These are phyloP conservation scores for Iris pallida DNA, from an alignment of 116 monocot genomes.

Conservation along the genomic window DNA sequence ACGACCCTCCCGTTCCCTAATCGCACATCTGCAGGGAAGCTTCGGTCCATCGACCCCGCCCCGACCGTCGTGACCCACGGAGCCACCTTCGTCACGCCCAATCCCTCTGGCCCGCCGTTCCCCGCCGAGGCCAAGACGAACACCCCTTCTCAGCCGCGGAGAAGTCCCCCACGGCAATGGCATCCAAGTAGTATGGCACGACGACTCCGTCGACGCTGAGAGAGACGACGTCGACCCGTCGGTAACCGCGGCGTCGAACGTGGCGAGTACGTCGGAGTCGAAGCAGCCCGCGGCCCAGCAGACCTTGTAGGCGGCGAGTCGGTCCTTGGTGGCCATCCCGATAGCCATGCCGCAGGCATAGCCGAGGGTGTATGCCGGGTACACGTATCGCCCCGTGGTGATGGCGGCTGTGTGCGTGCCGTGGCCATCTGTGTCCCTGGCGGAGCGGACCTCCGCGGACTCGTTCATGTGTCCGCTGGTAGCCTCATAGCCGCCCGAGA, in stretches of 20 bases:
- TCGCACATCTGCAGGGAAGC: slow-evolving; percentile 68
- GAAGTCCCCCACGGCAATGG: slow-evolving; percentile 69
- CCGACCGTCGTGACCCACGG: slow-evolving; percentile 93
- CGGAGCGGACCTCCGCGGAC: slow-evolving; percentile 43
- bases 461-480: slow-evolving; percentile 68
- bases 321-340: slow-evolving; percentile 94
- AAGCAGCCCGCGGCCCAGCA: slow-evolving; percentile 91
- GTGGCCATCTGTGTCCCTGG: slow-evolving; percentile 76
- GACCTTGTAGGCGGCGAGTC: slow-evolving; percentile 83
- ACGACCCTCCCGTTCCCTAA: slow-evolving; percentile 51
- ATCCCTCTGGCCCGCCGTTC: slow-evolving; percentile 60
- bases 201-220: slow-evolving; percentile 70
- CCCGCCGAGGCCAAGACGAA: slow-evolving; percentile 77
- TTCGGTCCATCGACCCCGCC: slow-evolving; percentile 80
- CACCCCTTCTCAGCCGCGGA: slow-evolving; percentile 44
- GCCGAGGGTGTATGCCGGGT: slow-evolving; percentile 75
- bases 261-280: slow-evolving; percentile 86
- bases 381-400: slow-evolving; percentile 83
- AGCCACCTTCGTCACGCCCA: slow-evolving; percentile 67
- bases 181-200: slow-evolving; percentile 72
- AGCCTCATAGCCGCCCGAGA: slow-evolving; percentile 74
- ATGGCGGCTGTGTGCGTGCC: slow-evolving; percentile 97
- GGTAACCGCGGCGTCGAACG: slow-evolving; percentile 64
- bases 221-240: slow-evolving; percentile 76
- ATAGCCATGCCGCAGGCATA: slow-evolving; percentile 85